phyloP scores from a whole-genome alignment of 257 asterid genomes.

The Solanum corneliomulleri region DNA sequence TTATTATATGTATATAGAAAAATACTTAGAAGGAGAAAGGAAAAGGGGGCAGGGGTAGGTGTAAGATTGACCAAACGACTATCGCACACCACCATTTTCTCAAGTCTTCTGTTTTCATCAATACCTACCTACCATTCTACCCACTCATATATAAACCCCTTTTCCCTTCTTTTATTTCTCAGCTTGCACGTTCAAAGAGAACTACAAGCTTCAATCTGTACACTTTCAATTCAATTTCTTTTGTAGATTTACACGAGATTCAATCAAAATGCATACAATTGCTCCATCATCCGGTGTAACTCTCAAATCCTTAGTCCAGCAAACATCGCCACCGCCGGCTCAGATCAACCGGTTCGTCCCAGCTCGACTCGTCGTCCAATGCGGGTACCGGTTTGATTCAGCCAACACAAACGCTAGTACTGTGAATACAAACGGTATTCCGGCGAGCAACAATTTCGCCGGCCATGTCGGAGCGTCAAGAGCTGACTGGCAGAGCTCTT shows the following conservation, averaged over 20 bases:
- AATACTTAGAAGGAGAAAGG: not conserved
- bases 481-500: constrained; percentile 92
- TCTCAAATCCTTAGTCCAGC: constrained; percentile 26
- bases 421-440: not conserved
- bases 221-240: not conserved
- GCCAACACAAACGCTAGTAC: constrained; percentile 8
- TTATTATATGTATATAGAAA: not conserved
- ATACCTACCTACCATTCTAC: not conserved
- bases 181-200: constrained; percentile 67
- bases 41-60: constrained; percentile 53
- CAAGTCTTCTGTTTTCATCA: not conserved
- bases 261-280: constrained; percentile 8
- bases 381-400: constrained; percentile 31
- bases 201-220: constrained; percentile 24
- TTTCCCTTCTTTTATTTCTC: constrained; percentile 12
- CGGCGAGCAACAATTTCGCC: not conserved
- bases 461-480: constrained; percentile 43
- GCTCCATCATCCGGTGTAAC: constrained; percentile 16
- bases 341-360: constrained; percentile 7
- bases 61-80: constrained; percentile 36
- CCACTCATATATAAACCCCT: constrained; percentile 32
- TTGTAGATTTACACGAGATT: not conserved
- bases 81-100: not conserved
- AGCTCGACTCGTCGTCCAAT: constrained; percentile 10
- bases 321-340: constrained; percentile 10